Evolutionary conservation across 1,139 yeast species (phyloP).

Genomic region (Hansenula sp.): DNA sequence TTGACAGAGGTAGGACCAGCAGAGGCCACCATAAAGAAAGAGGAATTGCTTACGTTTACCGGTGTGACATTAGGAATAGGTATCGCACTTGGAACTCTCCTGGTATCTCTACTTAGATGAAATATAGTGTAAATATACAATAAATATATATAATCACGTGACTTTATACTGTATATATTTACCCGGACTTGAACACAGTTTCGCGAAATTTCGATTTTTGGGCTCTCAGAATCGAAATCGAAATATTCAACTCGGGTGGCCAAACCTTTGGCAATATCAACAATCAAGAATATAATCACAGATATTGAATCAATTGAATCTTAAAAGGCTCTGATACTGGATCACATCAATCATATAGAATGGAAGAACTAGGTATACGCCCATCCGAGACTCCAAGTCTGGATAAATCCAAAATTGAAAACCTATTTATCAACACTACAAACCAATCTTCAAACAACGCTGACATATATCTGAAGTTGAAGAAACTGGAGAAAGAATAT

Average conservation of each 20-base stretch:
- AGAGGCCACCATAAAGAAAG: slow-evolving; percentile 3
- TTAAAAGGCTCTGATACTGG: background rate
- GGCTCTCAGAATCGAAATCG: too few species aligned
- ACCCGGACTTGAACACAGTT: too few species aligned
- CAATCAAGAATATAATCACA: background rate
- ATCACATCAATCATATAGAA: slow-evolving; percentile 15
- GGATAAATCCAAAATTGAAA: slow-evolving; percentile 21
- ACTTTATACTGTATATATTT: background rate
- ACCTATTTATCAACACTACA: slow-evolving; percentile 19
- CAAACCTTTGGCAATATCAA: background rate
- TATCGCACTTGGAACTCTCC: background rate
- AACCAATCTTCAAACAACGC: slow-evolving; percentile 28
- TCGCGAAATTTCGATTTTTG: too few species aligned
- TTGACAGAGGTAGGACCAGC: slow-evolving; percentile 6
- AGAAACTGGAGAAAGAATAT: slow-evolving; percentile 84
- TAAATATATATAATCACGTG: background rate
- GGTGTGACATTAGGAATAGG: background rate
- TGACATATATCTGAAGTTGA: slow-evolving; percentile 79
- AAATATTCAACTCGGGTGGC: too few species aligned
- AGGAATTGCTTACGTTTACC: slow-evolving; percentile 2
- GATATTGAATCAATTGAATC: background rate
- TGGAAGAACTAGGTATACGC: slow-evolving; percentile 60
- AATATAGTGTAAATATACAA: background rate
- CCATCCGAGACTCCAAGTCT: slow-evolving; percentile 26
- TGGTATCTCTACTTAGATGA: background rate